These are phyloP conservation scores for Corchorus olitorius DNA, from an alignment of 345 rosid species.

Conservation along the genomic window DNA sequence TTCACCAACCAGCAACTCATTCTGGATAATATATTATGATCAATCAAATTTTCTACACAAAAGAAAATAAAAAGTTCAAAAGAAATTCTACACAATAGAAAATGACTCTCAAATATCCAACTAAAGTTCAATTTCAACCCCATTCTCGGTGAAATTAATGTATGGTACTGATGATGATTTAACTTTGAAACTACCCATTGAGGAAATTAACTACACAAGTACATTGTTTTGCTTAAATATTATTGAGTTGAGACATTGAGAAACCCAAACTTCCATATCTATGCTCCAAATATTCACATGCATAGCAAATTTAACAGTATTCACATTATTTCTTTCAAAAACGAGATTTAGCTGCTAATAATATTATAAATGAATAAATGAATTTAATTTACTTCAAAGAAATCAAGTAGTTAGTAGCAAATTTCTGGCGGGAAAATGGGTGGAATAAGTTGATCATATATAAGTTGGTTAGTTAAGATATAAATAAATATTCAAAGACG, in stretches of 20 bases:
- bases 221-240: too few relatives aligned
- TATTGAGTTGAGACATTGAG: background rate
- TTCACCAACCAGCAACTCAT: background rate
- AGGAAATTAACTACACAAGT: background rate
- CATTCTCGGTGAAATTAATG: background rate
- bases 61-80: too few relatives aligned
- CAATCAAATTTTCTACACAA: too few relatives aligned
- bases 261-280: background rate
- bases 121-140: background rate
- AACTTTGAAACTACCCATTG: background rate
- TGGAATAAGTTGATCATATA: background rate
- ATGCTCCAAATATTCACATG: background rate
- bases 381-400: background rate
- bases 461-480: conserved; percentile 1
- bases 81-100: background rate
- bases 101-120: background rate
- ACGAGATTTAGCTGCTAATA: too few relatives aligned
- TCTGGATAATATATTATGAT: background rate
- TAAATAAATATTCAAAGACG: too few relatives aligned
- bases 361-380: too few relatives aligned
- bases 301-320: background rate
- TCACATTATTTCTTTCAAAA: background rate
- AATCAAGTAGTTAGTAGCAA: background rate
- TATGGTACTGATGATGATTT: background rate
- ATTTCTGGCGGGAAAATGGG: background rate